Base-by-base conservation (phyloP, 352 stramenopile species). In the Pythium biforme region DNA sequence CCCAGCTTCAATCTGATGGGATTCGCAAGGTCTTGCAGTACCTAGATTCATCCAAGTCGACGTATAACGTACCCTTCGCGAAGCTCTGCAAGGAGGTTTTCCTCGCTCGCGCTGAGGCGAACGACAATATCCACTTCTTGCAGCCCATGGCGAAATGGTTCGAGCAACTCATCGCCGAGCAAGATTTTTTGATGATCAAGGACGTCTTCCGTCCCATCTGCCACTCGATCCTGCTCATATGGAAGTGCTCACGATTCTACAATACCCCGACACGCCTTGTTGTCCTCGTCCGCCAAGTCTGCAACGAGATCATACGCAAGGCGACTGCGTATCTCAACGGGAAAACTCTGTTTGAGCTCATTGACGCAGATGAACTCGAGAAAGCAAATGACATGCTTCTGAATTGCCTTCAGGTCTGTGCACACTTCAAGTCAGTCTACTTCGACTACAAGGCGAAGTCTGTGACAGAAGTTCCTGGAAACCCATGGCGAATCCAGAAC, bases 61-160 rank as follows among this genome's bases (percentile, higher is more conserved):
- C 90, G 10, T 97, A 98, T 75, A 97, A 95, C 45, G 82, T 86
- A 10, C 91, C 91, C 8, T 98, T 98, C 54, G 90, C 89, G 1
- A 95, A 97, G 66, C 70, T 98, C 15, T 97, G 90, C 66, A 97
- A 97, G 49, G 88, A 97, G 46, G 83, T 97, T 1, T 97, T 97
- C 53, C 64, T 95, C 20, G 83, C 91, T 0, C 77, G 90, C 11
- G 80, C 81, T 0, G 90, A 97, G 60, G 87, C 90, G 0, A 96
- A 94, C 46, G 83, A 96, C 60, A 96, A 95, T 55, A 70, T 81
- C 17, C 84, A 92, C 45, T 97, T 96, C 52, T 61, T 97, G 1
- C 78, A 80, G 55, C 89, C 88, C 8, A 69, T 97, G 15, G 65
- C 73, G 4, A 77, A 77, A 39, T 90, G 76, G 77, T 88, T 92